Evolutionary conservation across 2,329 filamentous ascomycete genomes (phyloP), one percentile per base, ranked within the genome.

Genomic region (Phyllosticta citriasiana): DNA sequence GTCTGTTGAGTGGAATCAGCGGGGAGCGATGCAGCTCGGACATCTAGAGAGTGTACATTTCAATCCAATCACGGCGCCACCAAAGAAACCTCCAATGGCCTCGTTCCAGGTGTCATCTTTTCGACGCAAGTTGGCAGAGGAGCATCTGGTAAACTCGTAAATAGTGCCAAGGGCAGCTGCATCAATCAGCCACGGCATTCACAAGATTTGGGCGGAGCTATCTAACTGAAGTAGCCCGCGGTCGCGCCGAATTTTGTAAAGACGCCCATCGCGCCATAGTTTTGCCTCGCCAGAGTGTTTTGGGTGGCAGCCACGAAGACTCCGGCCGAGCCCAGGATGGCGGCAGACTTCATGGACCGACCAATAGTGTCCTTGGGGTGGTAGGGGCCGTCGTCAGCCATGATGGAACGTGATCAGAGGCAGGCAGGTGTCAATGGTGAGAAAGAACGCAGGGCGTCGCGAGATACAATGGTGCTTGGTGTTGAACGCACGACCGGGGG

Each of bases 261-360:
- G 70, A 96, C 82, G 67, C 89, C 88, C 79, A 87, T 84, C 64
- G 86, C 82, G 68, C 91, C 90, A 66, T 94, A 80, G 75, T 96
- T 96, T 73, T 84, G 82, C 79, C 86, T 91, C 60, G 87, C 82
- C 68, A 97, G 82, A 63, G 91, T 90, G 79, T 96, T 97, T 79
- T 92, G 89, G 66, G 96, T 82, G 60, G 88, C 87, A 57, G 90
- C 88, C 63, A 88, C 73, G 74, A 91, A 82, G 71, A 88, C 77
- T 68, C 91, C 91, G 63, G 83, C 82, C 63, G 79, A 78, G 70
- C 85, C 85, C 64, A 87, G 86, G 68, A 90, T 76, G 65, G 86
- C 70, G 51, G 82, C 83, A 64, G 85, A 84, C 72, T 84, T 85
- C 71, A 87, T 77, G 57, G 87, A 82, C 65, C 82, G 80, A 66